These are phyloP conservation scores for Trichoderma sp. DNA, from an alignment of 2,329 filamentous ascomycete genomes.

Conservation along the genomic window DNA sequence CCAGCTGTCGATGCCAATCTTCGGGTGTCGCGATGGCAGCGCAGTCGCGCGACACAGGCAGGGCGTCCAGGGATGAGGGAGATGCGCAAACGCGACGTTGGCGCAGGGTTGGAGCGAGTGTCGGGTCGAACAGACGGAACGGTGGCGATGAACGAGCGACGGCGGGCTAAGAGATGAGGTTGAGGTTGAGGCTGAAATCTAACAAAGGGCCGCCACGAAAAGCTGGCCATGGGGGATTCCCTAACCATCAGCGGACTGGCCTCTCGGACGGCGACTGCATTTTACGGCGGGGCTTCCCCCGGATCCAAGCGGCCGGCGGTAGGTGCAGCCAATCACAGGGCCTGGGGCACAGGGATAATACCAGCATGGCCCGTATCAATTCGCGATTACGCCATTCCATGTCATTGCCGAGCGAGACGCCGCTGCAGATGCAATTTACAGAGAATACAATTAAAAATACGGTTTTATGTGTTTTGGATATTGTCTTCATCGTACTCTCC, in stretches of 20 bases:
- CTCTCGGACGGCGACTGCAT: constrained; percentile 10
- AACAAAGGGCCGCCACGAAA: not conserved
- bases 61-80: not conserved
- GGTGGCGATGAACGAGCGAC: constrained; percentile 21
- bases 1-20: constrained; percentile 14
- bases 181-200: constrained; percentile 5
- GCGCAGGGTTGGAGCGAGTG: constrained; percentile 13
- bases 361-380: not conserved
- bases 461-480: not conserved
- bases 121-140: not conserved
- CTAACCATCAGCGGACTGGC: constrained; percentile 11
- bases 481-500: not conserved
- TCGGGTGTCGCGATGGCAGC: not conserved
- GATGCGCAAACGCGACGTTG: not conserved
- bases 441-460: not conserved
- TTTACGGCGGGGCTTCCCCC: constrained; percentile 25
- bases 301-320: constrained; percentile 21
- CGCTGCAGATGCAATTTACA: not conserved
- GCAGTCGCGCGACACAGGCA: constrained; percentile 12
- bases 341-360: not conserved
- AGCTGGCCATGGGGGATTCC: constrained; percentile 9
- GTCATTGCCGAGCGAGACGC: not conserved
- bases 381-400: constrained; percentile 16
- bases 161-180: constrained; percentile 4
- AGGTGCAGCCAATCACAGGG: constrained; percentile 25